Percentiles rank a stretch among this genome's conserved stretches.
phyloP scores from a whole-genome alignment of 2,329 filamentous ascomycete genomes.

The Sordariomycetes sp. region DNA sequence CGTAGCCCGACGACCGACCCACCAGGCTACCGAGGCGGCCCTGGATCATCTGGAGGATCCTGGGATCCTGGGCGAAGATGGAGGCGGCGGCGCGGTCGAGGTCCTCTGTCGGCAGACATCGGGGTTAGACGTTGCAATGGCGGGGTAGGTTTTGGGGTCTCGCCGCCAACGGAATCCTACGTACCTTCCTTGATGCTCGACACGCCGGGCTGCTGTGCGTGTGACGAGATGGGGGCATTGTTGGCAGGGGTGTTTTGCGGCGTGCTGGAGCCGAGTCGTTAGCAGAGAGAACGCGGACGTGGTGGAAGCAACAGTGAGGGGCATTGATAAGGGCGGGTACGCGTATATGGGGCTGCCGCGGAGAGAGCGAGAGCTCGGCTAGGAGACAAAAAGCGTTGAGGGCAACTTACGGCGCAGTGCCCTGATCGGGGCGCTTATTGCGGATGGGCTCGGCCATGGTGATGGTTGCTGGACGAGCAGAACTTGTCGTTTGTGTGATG shows the following conservation, averaged over 20 bases:
- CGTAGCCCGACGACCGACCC: constrained; percentile 91
- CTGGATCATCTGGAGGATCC: constrained; percentile 94
- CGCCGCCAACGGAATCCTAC: constrained; percentile 16
- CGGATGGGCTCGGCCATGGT: constrained; percentile 53
- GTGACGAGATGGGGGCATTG: constrained; percentile 94
- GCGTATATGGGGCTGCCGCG: not conserved
- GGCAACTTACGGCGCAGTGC: constrained; percentile 45
- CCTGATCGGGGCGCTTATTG: constrained; percentile 48
- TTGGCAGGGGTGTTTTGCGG: constrained; percentile 96
- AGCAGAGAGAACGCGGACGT: not conserved
- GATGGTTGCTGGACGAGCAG: constrained; percentile 13
- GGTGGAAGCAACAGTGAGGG: not conserved
- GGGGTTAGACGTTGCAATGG: not conserved
- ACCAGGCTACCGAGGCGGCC: constrained; percentile 89
- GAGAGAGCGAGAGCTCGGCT: not conserved
- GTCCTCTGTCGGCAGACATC: constrained; percentile 54
- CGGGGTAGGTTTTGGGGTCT: constrained; percentile 1
- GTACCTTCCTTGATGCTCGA: constrained; percentile 95
- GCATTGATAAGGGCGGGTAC: not conserved
- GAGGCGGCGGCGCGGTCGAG: constrained; percentile 82
- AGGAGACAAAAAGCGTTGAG: constrained; percentile 6
- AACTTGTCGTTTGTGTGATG: constrained; percentile 6
- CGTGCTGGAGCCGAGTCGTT: constrained; percentile 48
- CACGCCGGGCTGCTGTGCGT: constrained; percentile 89
- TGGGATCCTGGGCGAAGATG: constrained; percentile 91